Evolutionary conservation across 2,329 filamentous ascomycete species (phyloP).

Genomic region (Diaporthe humulicola): DNA sequence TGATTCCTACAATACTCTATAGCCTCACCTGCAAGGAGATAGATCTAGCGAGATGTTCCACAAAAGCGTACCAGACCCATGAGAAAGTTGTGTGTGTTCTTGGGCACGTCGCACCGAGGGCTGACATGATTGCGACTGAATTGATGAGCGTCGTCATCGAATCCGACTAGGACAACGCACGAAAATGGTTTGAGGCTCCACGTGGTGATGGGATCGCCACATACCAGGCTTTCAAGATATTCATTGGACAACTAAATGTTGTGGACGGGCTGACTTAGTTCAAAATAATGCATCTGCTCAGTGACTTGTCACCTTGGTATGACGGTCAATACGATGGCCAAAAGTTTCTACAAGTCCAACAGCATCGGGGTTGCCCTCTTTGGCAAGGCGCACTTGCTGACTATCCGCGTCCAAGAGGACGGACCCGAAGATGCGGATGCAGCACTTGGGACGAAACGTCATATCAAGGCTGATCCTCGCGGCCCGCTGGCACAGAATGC

Average conservation of each 20-base stretch:
- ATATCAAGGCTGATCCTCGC: background rate
- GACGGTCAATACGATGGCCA: background rate
- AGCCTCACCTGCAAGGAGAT: background rate
- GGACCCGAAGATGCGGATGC: background rate
- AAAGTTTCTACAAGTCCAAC: background rate
- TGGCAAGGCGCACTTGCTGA: background rate
- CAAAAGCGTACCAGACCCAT: background rate
- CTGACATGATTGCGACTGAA: background rate
- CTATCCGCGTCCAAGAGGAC: background rate
- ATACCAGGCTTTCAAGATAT: background rate
- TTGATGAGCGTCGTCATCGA: background rate
- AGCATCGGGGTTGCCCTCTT: background rate
- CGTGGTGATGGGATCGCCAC: background rate
- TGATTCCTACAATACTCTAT: background rate
- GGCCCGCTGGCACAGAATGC: background rate
- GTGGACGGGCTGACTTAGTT: background rate
- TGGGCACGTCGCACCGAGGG: background rate
- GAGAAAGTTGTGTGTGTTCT: background rate
- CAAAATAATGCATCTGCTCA: background rate
- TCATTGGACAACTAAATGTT: background rate
- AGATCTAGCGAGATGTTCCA: background rate
- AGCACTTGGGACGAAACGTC: constrained; percentile 19
- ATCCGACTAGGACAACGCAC: background rate
- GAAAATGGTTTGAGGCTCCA: background rate
- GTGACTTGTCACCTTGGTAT: background rate